Evolutionary conservation across 2,329 filamentous ascomycete species (phyloP), one percentile per base, ranked within the genome.

Genomic region (Colletotrichum tamarilloi): DNA sequence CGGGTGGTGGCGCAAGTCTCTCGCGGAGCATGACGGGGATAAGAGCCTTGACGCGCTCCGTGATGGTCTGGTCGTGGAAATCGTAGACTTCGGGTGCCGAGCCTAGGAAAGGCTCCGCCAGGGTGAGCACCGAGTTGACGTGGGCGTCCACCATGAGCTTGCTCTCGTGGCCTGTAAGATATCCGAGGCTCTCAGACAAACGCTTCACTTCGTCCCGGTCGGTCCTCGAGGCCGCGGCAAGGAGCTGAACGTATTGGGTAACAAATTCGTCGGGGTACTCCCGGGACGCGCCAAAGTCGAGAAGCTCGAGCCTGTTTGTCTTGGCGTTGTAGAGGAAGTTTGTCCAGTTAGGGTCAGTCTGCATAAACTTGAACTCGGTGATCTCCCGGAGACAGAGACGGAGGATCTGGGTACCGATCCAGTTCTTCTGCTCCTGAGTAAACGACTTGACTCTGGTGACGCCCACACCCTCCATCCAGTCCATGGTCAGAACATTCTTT

Each of bases 271-370:
- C 88, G 0, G 95, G 95, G 80, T 92, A 99, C 76, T 95, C 96
- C 78, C 97, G 89, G 24, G 93, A 95, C 46, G 97, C 97, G 72
- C 97, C 97, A 82, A 99, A 99, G 83, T 99, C 97, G 65, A 99
- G 91, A 1, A 99, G 90, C 82, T 98, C 95, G 16, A 99, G 92
- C 79, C 91, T 93, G 77, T 91, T 86, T 4, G 88, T 91, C 24
- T 85, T 78, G 1, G 91, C 86, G 78, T 98, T 97, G 87, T 95
- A 99, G 24, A 98, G 88, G 82, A 99, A 99, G 83, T 99, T 99
- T 42, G 96, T 98, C 97, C 97, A 99, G 86, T 99, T 99, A 53
- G 97, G 97, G 80, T 99, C 97, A 5, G 97, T 99, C 85, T 99
- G 97, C 97, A 99, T 99, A 85, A 97, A 98, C 74, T 89, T 92